Evolutionary conservation across 345 rosid species (phyloP).

Genomic region (Hypericum androsaemum): DNA sequence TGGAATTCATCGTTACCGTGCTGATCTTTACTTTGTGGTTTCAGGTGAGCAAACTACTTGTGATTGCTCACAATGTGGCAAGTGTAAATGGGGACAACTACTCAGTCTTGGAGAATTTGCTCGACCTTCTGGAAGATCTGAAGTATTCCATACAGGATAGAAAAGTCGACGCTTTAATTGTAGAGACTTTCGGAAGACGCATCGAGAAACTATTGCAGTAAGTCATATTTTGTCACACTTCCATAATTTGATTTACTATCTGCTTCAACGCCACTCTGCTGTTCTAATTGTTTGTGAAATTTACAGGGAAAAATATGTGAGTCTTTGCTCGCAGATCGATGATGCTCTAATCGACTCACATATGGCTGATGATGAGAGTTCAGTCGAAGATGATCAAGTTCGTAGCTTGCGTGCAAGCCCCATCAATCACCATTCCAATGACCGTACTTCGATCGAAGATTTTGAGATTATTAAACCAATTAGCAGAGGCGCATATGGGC

Average conservation of each 20-base stretch:
- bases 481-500: conserved; percentile 93
- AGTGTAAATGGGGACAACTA: conserved; percentile 59
- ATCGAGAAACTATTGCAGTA: conserved; percentile 90
- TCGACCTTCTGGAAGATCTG: conserved; percentile 67
- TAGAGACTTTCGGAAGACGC: conserved; percentile 95
- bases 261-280: conserved; percentile 1
- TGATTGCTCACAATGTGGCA: conserved; percentile 69
- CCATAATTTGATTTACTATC: not conserved
- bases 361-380: conserved; percentile 70
- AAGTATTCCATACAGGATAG: conserved; percentile 89
- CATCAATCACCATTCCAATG: conserved; percentile 61
- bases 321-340: conserved; percentile 69
- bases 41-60: conserved; percentile 69
- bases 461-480: conserved; percentile 97
- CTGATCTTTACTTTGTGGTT: conserved; percentile 5
- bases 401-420: conserved; percentile 86
- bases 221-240: conserved; percentile 14
- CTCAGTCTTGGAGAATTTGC: conserved; percentile 58
- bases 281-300: conserved; percentile 14
- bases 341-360: conserved; percentile 62
- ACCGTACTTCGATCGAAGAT: conserved; percentile 93
- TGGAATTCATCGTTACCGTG: conserved; percentile 3
- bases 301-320: conserved; percentile 76
- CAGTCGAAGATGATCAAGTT: conserved; percentile 63
- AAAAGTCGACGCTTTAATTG: conserved; percentile 87